These are phyloP conservation scores for Wallemia hederae DNA, from an alignment of 1,284 basidiomycete genomes.

Conservation along the genomic window DNA sequence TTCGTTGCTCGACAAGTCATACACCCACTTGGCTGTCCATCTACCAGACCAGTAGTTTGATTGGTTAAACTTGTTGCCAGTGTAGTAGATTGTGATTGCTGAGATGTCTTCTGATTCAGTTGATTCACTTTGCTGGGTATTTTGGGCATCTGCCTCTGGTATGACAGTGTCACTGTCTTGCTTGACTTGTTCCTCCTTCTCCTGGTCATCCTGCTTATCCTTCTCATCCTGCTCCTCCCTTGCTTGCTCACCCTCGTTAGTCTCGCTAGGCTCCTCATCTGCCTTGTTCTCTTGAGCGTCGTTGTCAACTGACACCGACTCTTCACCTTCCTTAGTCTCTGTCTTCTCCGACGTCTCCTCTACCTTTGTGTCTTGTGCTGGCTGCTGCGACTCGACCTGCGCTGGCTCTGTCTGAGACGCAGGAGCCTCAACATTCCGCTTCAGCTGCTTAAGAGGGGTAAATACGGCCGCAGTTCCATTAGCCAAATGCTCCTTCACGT, in stretches of 20 bases:
- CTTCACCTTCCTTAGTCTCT: not conserved
- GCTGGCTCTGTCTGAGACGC: no score
- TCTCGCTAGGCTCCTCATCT: not conserved
- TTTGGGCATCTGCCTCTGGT: not conserved
- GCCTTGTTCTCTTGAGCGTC: not conserved
- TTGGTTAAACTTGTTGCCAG: constrained; percentile 78
- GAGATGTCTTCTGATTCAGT: not conserved
- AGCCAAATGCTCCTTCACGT: not conserved
- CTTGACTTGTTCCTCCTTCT: not conserved
- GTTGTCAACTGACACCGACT: no score
- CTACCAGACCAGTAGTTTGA: constrained; percentile 75
- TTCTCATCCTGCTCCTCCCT: not conserved
- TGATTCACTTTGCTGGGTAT: constrained; percentile 2
- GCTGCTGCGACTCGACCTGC: no score
- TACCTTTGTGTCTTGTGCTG: no score
- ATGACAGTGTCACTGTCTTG: no score
- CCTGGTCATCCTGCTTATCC: not conserved
- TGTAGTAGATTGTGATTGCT: constrained; percentile 41
- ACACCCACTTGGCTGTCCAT: constrained; percentile 34
- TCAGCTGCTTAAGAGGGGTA: not conserved
- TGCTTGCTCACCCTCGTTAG: not conserved
- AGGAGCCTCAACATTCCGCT: not conserved
- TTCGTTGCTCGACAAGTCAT: constrained; percentile 15
- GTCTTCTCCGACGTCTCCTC: not conserved
- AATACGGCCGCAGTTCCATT: not conserved